phyloP scores from a whole-genome alignment of 148 eudicot genomes.

The Oxyria digyna region DNA sequence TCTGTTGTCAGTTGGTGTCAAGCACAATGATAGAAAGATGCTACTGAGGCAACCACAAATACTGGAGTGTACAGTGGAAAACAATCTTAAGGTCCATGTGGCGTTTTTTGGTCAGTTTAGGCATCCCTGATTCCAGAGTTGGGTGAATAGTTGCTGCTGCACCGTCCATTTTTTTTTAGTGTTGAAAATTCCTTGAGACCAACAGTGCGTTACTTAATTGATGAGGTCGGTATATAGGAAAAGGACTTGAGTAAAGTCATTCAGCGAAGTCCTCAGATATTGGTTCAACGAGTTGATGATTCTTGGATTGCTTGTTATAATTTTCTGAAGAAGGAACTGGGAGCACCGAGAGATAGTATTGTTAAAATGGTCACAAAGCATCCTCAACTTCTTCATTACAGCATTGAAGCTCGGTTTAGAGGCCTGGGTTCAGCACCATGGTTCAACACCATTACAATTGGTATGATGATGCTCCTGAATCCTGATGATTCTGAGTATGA shows the following conservation, averaged over 20 bases:
- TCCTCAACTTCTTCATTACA: constrained; percentile 94
- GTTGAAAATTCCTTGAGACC: constrained; percentile 83
- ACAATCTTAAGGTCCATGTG: constrained; percentile 76
- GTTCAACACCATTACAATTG: no score
- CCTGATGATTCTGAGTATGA: no score
- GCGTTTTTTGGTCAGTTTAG: constrained; percentile 57
- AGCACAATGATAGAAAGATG: constrained; percentile 64
- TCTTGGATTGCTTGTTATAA: constrained; percentile 67
- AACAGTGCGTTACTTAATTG: constrained; percentile 71
- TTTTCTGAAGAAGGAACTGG: constrained; percentile 71
- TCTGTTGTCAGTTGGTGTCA: constrained; percentile 70
- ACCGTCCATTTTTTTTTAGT: constrained; percentile 77
- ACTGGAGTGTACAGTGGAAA: constrained; percentile 70
- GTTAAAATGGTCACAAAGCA: no score
- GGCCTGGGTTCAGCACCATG: no score
- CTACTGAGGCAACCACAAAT: constrained; percentile 84
- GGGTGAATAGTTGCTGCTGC: constrained; percentile 75
- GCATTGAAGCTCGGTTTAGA: constrained; percentile 81
- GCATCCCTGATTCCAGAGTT: constrained; percentile 69
- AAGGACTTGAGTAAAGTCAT: constrained; percentile 75
- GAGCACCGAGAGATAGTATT: constrained; percentile 73
- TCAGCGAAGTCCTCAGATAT: constrained; percentile 88
- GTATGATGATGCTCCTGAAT: no score
- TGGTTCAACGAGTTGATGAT: constrained; percentile 80
- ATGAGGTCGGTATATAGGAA: constrained; percentile 79